phyloP scores from a whole-genome alignment of 2,329 filamentous ascomycete species.

The Boeremia exigua region DNA sequence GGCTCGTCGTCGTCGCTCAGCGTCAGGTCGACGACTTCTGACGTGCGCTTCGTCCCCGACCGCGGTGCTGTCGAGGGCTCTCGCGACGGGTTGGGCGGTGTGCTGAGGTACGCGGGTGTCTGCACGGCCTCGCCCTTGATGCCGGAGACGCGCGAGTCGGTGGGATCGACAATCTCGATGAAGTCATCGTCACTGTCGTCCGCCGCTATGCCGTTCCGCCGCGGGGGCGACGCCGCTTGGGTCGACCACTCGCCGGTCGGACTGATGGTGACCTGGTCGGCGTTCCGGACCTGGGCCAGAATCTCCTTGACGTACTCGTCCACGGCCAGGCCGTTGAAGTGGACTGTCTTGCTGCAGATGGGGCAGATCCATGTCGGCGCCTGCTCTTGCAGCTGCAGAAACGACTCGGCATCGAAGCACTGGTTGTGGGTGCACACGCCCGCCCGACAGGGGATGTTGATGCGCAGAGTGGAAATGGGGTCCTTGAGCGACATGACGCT shows the following conservation, averaged over 20 bases:
- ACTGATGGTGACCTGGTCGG: constrained; percentile 89
- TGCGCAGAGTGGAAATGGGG: constrained; percentile 83
- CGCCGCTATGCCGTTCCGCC: constrained; percentile 48
- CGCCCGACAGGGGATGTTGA: constrained; percentile 80
- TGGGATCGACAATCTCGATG: constrained; percentile 46
- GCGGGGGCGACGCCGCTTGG: constrained; percentile 48
- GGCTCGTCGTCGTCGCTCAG: constrained; percentile 54
- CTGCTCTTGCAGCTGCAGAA: constrained; percentile 92
- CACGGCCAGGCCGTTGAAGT: constrained; percentile 81
- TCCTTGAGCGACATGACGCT: constrained; percentile 91
- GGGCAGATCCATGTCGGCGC: constrained; percentile 97
- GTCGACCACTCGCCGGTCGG: constrained; percentile 80
- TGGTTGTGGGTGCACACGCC: constrained; percentile 85
- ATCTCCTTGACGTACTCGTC: constrained; percentile 95
- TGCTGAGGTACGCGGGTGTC: constrained; percentile 49
- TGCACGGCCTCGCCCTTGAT: constrained; percentile 49
- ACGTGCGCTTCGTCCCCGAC: constrained; percentile 51
- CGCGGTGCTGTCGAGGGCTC: constrained; percentile 46
- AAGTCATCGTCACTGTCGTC: constrained; percentile 55
- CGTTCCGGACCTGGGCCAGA: constrained; percentile 71
- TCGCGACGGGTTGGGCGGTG: constrained; percentile 55
- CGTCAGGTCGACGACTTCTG: constrained; percentile 58
- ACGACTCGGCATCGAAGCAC: constrained; percentile 93
- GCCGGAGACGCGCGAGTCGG: constrained; percentile 47
- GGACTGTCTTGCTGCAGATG: constrained; percentile 83